Base-by-base conservation (phyloP, 192 early-diverging fungal genomes). In the Paraglomus occultum region DNA sequence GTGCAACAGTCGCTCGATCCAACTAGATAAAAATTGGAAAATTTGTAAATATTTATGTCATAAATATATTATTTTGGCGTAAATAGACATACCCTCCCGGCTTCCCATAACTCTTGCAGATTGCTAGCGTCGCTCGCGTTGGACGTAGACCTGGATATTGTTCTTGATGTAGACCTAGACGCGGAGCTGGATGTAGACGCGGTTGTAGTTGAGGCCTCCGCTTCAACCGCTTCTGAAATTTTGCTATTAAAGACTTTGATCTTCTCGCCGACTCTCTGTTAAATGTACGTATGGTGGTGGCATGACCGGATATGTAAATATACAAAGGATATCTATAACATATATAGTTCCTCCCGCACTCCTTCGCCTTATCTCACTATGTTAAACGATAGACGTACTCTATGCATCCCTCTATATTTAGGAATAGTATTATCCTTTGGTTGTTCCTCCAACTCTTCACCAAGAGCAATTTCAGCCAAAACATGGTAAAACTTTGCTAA, bases 401-500 rank as follows among this genome's bases (percentile, higher is more conserved):
- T 31, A 40, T 70, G 51, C 51, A 76, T 79, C 44, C n/a, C 51
- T 8, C 48, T 49, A 39, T 52, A 39, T 43, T 70, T 70, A 40
- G 50, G 67, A 5, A 70, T 23, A 57, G 51, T 54, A 22, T 61
- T 52, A 17, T 75, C 68, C 49, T 74, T 59, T 2, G 76, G 77
- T 67, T 77, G 71, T 42, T 67, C 72, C 10, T 72, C 46, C 0
- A 76, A 70, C 44, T 81, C 73, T 67, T 81, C 71, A 8, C 78
- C 76, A 62, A 81, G 64, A 5, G 79, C 79, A 4, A 77, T 78
- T 0, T 67, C 76, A 31, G 76, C 74, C 17, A 81, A 61, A 2
- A 76, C 74, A 42, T 75, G 73, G 61, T 70, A 81, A 48, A 78
- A 76, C 51, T 75, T 71, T 42, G 75, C 71, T n/a, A 81, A 64